Conservation (phyloP, 495 filamentous ascomycete species). For the Penicillium macrosclerotiorum region DNA sequence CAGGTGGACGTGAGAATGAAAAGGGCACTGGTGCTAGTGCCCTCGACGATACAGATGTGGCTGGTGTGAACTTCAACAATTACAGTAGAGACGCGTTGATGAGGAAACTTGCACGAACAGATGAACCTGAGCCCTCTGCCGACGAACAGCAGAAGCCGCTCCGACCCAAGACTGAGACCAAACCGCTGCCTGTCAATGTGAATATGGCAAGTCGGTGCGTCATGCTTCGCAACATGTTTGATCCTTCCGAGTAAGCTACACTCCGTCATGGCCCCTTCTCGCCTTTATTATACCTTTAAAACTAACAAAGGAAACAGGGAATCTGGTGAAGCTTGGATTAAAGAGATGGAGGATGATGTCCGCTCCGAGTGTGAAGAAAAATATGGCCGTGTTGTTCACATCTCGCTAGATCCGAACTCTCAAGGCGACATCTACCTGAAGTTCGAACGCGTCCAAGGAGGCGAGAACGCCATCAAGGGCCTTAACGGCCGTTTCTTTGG, state of each 20-base stretch:
- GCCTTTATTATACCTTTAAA: neutral
- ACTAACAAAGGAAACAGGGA: conserved; percentile 63
- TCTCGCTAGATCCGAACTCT: conserved; percentile 88
- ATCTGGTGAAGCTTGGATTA: conserved; percentile 83
- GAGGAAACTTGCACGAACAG: conserved; percentile 95
- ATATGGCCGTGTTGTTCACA: conserved; percentile 98
- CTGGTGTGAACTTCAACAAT: conserved; percentile 98
- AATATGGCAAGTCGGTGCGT: conserved; percentile 95
- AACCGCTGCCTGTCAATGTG: conserved; percentile 79
- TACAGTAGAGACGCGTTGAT: conserved; percentile 96
- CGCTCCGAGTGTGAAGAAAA: conserved; percentile 89
- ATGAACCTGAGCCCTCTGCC: conserved; percentile 67
- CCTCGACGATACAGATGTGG: conserved; percentile 96
- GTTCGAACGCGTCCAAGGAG: conserved; percentile 90
- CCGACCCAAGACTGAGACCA: conserved; percentile 77
- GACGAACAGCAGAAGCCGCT: conserved; percentile 68
- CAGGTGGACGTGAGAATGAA: conserved; percentile 85
- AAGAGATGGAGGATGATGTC: conserved; percentile 93
- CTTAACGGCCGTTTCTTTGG: conserved; percentile 96
- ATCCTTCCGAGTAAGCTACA: conserved; percentile 76
- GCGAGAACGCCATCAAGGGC: conserved; percentile 95
- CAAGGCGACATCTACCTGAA: conserved; percentile 97
- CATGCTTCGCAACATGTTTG: conserved; percentile 93
- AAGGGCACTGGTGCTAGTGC: conserved; percentile 90
- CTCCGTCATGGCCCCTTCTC: neutral